Evolutionary conservation across 2,329 filamentous ascomycete species (phyloP).

Genomic region (Neofusicoccum cordaticola): DNA sequence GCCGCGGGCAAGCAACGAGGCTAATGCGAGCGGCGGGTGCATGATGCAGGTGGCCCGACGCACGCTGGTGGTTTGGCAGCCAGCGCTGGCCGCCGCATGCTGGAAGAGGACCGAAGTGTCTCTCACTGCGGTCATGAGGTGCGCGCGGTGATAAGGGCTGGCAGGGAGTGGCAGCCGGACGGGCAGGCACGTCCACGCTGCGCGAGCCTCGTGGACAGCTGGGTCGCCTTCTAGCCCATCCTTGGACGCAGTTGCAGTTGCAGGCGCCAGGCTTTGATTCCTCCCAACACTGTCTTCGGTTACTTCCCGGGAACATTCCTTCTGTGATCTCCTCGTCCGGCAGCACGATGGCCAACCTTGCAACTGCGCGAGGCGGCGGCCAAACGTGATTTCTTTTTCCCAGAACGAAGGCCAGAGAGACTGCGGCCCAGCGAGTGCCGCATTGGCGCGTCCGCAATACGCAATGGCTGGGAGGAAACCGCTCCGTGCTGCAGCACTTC

Average conservation of each 20-base stretch:
- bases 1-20: not conserved
- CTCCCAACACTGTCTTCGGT: not conserved
- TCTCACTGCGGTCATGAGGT: not conserved
- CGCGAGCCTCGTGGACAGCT: not conserved
- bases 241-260: not conserved
- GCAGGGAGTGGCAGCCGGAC: not conserved
- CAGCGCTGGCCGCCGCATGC: too few species aligned
- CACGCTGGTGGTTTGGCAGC: not conserved
- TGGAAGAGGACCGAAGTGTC: not conserved
- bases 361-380: not conserved
- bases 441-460: not conserved
- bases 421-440: not conserved
- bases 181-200: not conserved
- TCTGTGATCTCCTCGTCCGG: not conserved
- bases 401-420: not conserved
- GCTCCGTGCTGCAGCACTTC: not conserved
- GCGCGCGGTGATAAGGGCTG: not conserved
- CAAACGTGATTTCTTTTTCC: not conserved
- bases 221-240: not conserved
- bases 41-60: not conserved
- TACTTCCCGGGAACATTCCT: not conserved
- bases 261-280: not conserved
- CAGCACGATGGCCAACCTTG: not conserved
- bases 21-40: not conserved
- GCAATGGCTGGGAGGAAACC: not conserved